Conservation (phyloP, 805 yeast species). For the Scheffersomyces spartinae region DNA sequence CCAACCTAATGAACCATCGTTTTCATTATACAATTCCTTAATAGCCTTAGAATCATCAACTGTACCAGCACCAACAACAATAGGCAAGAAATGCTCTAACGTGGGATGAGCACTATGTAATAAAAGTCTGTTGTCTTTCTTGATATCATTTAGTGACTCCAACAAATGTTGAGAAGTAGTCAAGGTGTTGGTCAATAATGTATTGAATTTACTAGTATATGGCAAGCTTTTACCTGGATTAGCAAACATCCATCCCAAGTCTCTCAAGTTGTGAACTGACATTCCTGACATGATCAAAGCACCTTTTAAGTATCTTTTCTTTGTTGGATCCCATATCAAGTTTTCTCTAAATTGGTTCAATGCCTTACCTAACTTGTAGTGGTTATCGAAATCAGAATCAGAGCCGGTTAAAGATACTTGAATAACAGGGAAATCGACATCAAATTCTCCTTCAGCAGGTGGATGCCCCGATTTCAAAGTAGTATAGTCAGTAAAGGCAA, state of each 20-base stretch:
- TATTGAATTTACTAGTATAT: slow-evolving; percentile 44
- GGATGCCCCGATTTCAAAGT: slow-evolving; percentile 13
- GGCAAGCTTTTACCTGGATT: slow-evolving; percentile 18
- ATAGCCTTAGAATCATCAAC: slow-evolving; percentile 30
- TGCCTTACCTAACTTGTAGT: slow-evolving; percentile 44
- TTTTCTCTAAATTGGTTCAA: slow-evolving; percentile 40
- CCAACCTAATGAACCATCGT: slow-evolving; percentile 48
- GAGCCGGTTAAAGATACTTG: slow-evolving; percentile 38
- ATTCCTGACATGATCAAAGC: slow-evolving; percentile 60
- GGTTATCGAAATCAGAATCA: slow-evolving; percentile 26
- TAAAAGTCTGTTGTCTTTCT: slow-evolving; percentile 16
- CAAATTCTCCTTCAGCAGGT: slow-evolving; percentile 18
- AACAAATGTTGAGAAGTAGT: slow-evolving; percentile 19
- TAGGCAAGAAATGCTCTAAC: slow-evolving; percentile 61
- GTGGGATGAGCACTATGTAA: slow-evolving; percentile 59
- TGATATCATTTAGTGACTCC: slow-evolving; percentile 23
- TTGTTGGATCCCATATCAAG: slow-evolving; percentile 17
- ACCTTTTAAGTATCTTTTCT: slow-evolving; percentile 16
- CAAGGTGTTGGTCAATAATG: slow-evolving; percentile 30
- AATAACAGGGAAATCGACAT: slow-evolving; percentile 35
- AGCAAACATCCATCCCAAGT: slow-evolving; percentile 20
- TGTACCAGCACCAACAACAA: slow-evolving; percentile 50
- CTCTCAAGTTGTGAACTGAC: slow-evolving; percentile 68
- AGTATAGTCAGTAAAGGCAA: slow-evolving; percentile 42
- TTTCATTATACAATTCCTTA: slow-evolving; percentile 35